These are phyloP conservation scores for Hansfordia pulvinata DNA, from an alignment of 2,329 filamentous ascomycete genomes.

Conservation along the genomic window DNA sequence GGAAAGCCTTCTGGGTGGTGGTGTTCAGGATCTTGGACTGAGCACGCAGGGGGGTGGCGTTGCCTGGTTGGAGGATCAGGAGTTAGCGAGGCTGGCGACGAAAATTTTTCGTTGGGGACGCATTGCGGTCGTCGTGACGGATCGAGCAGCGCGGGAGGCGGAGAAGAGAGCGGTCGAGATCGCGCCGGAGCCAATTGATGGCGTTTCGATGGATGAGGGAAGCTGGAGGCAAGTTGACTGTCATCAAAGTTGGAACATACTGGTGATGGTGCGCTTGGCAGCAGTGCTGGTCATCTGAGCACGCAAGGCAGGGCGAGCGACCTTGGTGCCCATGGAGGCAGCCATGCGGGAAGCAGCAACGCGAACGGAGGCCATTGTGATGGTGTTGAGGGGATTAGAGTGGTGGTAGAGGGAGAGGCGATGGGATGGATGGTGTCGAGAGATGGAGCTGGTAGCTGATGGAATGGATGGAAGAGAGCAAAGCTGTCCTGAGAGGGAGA, in stretches of 20 bases:
- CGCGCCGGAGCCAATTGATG: too few relatives aligned
- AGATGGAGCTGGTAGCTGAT: too few relatives aligned
- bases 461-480: too few relatives aligned
- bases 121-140: constrained; percentile 2
- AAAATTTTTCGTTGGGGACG: constrained; percentile 3
- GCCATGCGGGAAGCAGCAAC: constrained; percentile 68
- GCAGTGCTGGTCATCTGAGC: constrained; percentile 42
- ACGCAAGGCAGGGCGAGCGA: constrained; percentile 63
- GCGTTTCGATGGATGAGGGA: constrained; percentile 4
- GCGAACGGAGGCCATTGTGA: constrained; percentile 70
- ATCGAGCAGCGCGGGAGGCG: not conserved
- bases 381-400: constrained; percentile 18
- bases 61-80: too few relatives aligned
- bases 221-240: too few relatives aligned
- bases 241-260: constrained; percentile 46
- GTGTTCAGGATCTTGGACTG: constrained; percentile 53
- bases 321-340: constrained; percentile 64
- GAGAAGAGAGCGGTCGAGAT: constrained; percentile 6
- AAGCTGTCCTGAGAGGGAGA: too few relatives aligned
- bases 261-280: constrained; percentile 65
- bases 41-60: constrained; percentile 55
- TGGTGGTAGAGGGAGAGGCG: constrained; percentile 23
- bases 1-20: constrained; percentile 52
- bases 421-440: constrained; percentile 18
- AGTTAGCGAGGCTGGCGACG: too few relatives aligned